These are phyloP conservation scores for Syncephalastrum racemosum DNA, from an alignment of 371 early-diverging fungal species.

Conservation along the genomic window DNA sequence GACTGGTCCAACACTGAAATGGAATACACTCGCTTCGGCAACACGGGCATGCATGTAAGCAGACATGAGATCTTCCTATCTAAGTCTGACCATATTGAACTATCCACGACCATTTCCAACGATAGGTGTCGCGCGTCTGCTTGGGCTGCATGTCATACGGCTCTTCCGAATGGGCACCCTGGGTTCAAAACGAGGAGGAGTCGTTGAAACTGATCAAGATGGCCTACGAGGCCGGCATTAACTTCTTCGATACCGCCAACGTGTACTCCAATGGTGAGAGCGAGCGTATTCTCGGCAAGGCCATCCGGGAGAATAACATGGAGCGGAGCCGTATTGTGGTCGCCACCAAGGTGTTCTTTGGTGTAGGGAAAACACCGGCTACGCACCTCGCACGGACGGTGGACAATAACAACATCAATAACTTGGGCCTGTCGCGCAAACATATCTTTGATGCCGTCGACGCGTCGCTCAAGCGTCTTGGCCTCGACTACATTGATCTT, in stretches of 20 bases:
- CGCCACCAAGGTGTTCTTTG: slow-evolving; percentile 29
- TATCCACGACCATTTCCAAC: background rate
- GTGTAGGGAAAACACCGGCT: background rate
- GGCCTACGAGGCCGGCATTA: slow-evolving; percentile 53
- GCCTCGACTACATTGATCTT: slow-evolving; percentile 63
- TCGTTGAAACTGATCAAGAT: slow-evolving; percentile 37
- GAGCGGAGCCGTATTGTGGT: slow-evolving; percentile 42
- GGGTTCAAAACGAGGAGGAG: slow-evolving; percentile 45
- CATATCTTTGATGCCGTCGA: slow-evolving; percentile 56
- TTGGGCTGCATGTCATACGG: slow-evolving; percentile 51
- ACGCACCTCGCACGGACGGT: background rate
- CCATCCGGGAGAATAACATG: slow-evolving; percentile 36
- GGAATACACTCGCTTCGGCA: slow-evolving; percentile 24
- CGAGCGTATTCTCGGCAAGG: slow-evolving; percentile 40
- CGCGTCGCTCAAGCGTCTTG: slow-evolving; percentile 46
- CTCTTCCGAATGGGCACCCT: slow-evolving; percentile 20
- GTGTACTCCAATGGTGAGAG: slow-evolving; percentile 40
- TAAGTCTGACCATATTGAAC: background rate
- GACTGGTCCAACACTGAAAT: slow-evolving; percentile 7
- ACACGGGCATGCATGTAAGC: slow-evolving; percentile 16
- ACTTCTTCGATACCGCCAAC: slow-evolving; percentile 36
- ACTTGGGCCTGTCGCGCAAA: slow-evolving; percentile 49
- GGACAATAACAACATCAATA: slow-evolving; percentile 16
- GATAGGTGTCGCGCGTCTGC: slow-evolving; percentile 21
- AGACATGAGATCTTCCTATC: background rate